Percentiles rank a stretch among this genome's conserved stretches.
These are phyloP conservation scores for Xylaria castorea DNA, from an alignment of 495 filamentous ascomycete species.

Conservation along the genomic window DNA sequence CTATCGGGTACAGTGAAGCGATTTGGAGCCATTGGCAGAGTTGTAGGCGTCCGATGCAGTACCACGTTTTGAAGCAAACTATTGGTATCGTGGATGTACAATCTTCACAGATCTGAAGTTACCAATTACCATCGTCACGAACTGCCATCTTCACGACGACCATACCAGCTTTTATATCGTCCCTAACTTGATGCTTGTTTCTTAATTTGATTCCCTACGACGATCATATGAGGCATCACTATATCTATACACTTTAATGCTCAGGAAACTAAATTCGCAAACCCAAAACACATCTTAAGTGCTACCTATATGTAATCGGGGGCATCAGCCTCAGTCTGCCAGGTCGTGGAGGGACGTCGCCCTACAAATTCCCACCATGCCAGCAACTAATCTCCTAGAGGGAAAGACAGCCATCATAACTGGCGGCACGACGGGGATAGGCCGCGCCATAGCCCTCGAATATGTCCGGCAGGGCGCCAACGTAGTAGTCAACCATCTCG, in stretches of 20 bases:
- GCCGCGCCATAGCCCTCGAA: slow-evolving; percentile 74
- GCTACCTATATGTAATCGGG: neutral
- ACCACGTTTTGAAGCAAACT: neutral
- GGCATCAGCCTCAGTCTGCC: neutral
- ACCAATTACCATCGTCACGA: neutral
- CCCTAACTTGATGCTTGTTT: neutral
- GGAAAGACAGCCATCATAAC: slow-evolving; percentile 79
- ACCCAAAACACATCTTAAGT: neutral
- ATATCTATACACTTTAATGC: neutral
- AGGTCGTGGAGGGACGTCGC: neutral
- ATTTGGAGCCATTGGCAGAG: neutral
- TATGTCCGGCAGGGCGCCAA: slow-evolving; percentile 73
- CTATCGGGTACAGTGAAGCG: neutral
- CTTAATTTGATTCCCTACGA: neutral
- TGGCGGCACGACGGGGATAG: slow-evolving; percentile 78
- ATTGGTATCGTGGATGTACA: neutral
- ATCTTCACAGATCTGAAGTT: neutral
- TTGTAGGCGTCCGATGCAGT: neutral
- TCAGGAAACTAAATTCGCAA: neutral
- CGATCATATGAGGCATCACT: neutral
- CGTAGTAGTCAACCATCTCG: slow-evolving; percentile 75
- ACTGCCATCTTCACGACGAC: neutral
- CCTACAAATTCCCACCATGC: slow-evolving; percentile 36
- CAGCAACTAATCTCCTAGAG: slow-evolving; percentile 60
- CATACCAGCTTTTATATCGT: too few relatives aligned